Evolutionary conservation across 2,329 filamentous ascomycete genomes (phyloP).

Genomic region (Calonectria henricotiae): DNA sequence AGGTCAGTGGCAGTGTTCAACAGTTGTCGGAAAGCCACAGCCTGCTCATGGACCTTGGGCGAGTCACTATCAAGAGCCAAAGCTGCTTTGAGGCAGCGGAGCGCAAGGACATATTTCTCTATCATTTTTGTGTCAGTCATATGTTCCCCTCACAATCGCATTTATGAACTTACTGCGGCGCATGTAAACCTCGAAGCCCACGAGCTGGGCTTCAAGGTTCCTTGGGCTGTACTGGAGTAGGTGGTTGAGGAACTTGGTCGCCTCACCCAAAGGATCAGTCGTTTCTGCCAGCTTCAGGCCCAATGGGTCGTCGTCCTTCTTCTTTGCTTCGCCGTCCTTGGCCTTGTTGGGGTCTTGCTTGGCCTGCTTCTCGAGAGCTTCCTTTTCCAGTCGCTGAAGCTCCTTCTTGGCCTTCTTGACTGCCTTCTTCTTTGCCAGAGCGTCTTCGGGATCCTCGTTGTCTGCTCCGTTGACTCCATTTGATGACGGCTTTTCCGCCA

Average conservation of each 20-base stretch:
- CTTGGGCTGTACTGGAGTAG: constrained; percentile 87
- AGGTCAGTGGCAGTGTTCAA: constrained; percentile 73
- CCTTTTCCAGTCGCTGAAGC: constrained; percentile 75
- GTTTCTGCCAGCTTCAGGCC: constrained; percentile 87
- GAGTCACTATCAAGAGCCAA: constrained; percentile 78
- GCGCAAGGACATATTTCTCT: constrained; percentile 91
- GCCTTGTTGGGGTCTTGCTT: constrained; percentile 90
- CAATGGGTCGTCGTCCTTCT: constrained; percentile 91
- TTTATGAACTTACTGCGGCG: constrained; percentile 78
- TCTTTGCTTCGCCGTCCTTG: constrained; percentile 80
- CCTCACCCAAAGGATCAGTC: constrained; percentile 86
- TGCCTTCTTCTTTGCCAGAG: constrained; percentile 86
- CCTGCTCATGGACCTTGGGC: constrained; percentile 83
- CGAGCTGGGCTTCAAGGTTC: constrained; percentile 85
- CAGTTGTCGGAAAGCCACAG: constrained; percentile 77
- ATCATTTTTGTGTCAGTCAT: constrained; percentile 27
- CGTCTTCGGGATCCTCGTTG: constrained; percentile 69
- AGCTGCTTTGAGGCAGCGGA: constrained; percentile 87
- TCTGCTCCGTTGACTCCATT: constrained; percentile 76
- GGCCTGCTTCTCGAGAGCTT: constrained; percentile 83
- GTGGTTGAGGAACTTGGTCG: constrained; percentile 87
- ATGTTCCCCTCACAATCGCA: not conserved
- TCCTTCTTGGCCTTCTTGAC: constrained; percentile 93
- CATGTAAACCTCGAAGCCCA: constrained; percentile 92
- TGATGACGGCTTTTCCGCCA: constrained; percentile 82